Conservation (phyloP, 257 asterid genomes). For the Paulownia fortunei region DNA sequence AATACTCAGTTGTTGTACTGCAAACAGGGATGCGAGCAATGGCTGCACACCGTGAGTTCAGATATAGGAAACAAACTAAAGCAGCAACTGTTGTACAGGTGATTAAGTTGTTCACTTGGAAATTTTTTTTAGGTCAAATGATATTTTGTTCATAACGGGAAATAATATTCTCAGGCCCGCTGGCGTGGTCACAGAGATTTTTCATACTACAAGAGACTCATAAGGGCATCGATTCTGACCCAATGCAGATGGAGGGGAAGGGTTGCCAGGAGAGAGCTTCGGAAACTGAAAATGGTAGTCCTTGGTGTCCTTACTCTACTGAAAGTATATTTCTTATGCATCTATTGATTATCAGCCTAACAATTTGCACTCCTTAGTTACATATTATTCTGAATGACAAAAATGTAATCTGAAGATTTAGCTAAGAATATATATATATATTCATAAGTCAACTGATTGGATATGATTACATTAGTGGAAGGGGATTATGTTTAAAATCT, state of each 20-base stretch:
- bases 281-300: constrained; percentile 82
- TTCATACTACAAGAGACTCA: constrained; percentile 76
- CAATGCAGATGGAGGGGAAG: constrained; percentile 96
- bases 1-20: constrained; percentile 57
- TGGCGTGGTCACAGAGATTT: constrained; percentile 80
- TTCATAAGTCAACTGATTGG: constrained; percentile 4
- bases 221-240: constrained; percentile 68
- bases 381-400: constrained; percentile 1
- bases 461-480: neutral
- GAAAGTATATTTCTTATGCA: neutral
- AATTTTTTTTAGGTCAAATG: constrained; percentile 3
- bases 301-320: constrained; percentile 1
- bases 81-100: constrained; percentile 84
- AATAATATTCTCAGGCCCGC: constrained; percentile 63
- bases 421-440: neutral
- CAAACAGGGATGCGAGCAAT: constrained; percentile 86
- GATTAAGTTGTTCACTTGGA: constrained; percentile 32
- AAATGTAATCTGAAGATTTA: constrained; percentile 2
- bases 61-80: constrained; percentile 66
- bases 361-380: neutral
- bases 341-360: neutral
- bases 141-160: constrained; percentile 34
- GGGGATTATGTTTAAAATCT: constrained; percentile 1
- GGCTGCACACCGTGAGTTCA: constrained; percentile 74
- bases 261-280: constrained; percentile 80